Evolutionary conservation across 1,284 basidiomycete genomes (phyloP), one percentile per base, ranked within the genome.

Genomic region (Sanghuangporus sanghuang): DNA sequence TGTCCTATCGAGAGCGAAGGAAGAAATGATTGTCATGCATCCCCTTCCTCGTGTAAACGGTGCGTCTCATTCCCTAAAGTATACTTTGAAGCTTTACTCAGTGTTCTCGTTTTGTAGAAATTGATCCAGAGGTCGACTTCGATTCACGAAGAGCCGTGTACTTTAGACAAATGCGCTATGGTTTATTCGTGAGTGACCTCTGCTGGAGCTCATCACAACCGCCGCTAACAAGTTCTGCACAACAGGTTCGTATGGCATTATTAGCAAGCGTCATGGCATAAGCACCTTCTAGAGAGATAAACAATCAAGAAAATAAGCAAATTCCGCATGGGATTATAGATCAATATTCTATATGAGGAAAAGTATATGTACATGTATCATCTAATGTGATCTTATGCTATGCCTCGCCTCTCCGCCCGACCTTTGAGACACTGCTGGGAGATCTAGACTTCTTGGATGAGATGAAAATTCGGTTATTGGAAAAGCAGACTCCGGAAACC

Each of bases 81-180:
- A 6, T 32, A 2, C 14, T n/a, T 4, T 12, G 53, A 54, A n/a
- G 5, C 32, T 32, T 36, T 38, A 5, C 4, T 44, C 46, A 49
- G 62, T 69, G 35, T 70, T 52, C 6, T 23, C 36, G 27, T 14
- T 32, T 5, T 36, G 59, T 58, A 89, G 95, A 99, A 89, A 96
- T 99, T 70, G 95, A 97, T 73, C 93, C 95, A 6, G 96, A 98
- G 74, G 95, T 99, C 60, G 97, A 99, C 78, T 98, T 97, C 71
- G 96, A 99, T 75, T 91, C 87, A 12, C 86, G 92, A 54, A 85
- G 96, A 12, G 96, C 96, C 0, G 96, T 95, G 38, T 99, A 98
- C 79, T 98, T 98, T 89, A 87, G 97, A 57, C 96, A 98, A 75
- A 98, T 98, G 95, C 90, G 95, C 67, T 97, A 96, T 76, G 97